These are phyloP conservation scores for Verticillium nubilum DNA, from an alignment of 2,329 filamentous ascomycete species.

Conservation along the genomic window DNA sequence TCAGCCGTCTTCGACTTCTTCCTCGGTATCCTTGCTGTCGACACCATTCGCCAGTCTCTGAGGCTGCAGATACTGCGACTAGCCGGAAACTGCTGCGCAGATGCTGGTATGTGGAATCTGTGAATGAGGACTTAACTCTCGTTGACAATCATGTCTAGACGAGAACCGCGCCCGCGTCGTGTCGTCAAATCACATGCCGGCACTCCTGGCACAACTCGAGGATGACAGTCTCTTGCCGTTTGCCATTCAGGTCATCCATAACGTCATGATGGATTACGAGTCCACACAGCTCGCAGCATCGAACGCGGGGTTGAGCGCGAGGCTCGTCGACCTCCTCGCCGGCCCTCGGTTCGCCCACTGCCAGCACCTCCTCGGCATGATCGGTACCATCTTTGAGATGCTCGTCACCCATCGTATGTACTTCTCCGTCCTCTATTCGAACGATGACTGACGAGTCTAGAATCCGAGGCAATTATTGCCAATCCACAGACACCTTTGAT, in stretches of 20 bases:
- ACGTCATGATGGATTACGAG: conserved; percentile 58
- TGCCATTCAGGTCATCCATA: conserved; percentile 55
- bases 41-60: conserved; percentile 34
- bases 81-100: conserved; percentile 58
- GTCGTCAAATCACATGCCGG: conserved; percentile 37
- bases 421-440: conserved; percentile 23
- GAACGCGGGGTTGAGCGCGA: conserved; percentile 41
- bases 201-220: conserved; percentile 42
- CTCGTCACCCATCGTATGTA: conserved; percentile 42
- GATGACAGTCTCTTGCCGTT: conserved; percentile 44
- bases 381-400: conserved; percentile 52
- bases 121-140: not conserved
- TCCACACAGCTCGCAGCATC: conserved; percentile 53
- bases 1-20: conserved; percentile 55
- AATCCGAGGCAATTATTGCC: conserved; percentile 34
- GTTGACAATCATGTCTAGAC: conserved; percentile 29
- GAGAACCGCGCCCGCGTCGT: conserved; percentile 54
- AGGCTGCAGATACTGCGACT: conserved; percentile 51
- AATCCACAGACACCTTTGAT: conserved; percentile 39
- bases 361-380: conserved; percentile 40
- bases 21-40: conserved; percentile 36
- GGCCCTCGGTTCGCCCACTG: conserved; percentile 36
- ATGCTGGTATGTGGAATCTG: conserved; percentile 37
- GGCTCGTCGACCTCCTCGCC: conserved; percentile 43
- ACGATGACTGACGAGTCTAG: conserved; percentile 1